Conservation (phyloP, 2,329 filamentous ascomycete species). For the Bisporella sp. region DNA sequence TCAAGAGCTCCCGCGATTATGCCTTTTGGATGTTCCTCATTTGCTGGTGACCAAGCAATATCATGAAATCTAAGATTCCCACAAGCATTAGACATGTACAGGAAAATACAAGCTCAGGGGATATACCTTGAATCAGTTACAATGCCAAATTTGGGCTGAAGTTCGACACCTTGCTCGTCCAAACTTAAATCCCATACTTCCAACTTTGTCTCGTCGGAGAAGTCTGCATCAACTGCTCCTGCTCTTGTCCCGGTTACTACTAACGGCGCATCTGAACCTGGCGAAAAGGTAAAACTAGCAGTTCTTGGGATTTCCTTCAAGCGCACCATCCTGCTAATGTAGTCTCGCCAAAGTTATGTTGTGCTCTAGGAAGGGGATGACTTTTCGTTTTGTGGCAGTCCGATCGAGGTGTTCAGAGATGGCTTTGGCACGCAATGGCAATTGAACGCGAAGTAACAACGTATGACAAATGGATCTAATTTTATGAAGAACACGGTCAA, state of each 20-base stretch:
- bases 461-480: no score
- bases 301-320: constrained; percentile 94
- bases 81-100: no score
- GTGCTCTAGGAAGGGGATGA: neutral
- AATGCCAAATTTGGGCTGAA: constrained; percentile 78
- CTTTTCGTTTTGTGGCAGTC: neutral
- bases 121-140: constrained; percentile 77
- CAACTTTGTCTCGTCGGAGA: constrained; percentile 93
- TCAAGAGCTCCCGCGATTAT: constrained; percentile 94
- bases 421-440: neutral
- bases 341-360: neutral
- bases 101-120: constrained; percentile 21
- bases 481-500: no score
- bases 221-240: constrained; percentile 92
- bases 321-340: constrained; percentile 67
- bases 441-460: no score
- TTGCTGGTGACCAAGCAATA: constrained; percentile 85
- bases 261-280: constrained; percentile 68
- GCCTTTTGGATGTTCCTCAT: constrained; percentile 70
- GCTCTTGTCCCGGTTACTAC: constrained; percentile 91
- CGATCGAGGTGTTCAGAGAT: neutral
- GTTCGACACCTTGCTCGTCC: constrained; percentile 73
- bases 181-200: constrained; percentile 93
- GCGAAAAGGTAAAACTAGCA: constrained; percentile 95
- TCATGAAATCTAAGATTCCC: constrained; percentile 75